A percentile compares a stretch with the other conserved stretches of the same genome.
Evolutionary conservation across 2,329 filamentous ascomycete species (phyloP).

Genomic region (Coniochaeta sp.): DNA sequence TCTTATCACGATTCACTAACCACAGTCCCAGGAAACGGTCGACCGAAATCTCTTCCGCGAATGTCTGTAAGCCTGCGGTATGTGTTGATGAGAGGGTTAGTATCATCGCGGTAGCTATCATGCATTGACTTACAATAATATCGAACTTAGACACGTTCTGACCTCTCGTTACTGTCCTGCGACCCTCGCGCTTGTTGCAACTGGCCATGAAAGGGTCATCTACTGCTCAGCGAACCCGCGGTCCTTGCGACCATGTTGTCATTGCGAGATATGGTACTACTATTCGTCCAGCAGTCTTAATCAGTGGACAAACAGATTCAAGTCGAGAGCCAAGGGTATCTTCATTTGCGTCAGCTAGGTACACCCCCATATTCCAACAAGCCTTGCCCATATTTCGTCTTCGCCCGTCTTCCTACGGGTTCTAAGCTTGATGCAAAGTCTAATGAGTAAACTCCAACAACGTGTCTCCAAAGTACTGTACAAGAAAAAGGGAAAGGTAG

Average conservation of each 20-base stretch:
- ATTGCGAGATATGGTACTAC: neutral
- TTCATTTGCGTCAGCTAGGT: neutral
- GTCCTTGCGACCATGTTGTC: neutral
- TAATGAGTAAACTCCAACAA: neutral
- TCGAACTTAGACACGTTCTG: no score
- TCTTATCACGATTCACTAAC: no score
- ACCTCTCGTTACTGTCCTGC: neutral
- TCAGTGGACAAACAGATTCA: neutral
- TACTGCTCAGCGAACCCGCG: neutral
- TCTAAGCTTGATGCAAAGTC: conserved; percentile 6
- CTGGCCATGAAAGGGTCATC: neutral
- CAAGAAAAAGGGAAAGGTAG: neutral
- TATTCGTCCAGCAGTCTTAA: neutral
- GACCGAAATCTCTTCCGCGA: no score
- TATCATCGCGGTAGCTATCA: no score
- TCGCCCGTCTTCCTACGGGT: conserved; percentile 9
- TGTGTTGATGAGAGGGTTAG: no score
- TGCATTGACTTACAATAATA: no score
- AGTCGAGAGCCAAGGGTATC: neutral
- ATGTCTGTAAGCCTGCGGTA: no score
- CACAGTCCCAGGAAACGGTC: no score
- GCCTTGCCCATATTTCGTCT: neutral
- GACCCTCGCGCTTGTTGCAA: neutral
- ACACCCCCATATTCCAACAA: neutral
- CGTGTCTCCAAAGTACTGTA: neutral